Evolutionary conservation across 2,329 filamentous ascomycete genomes (phyloP).

Genomic region (Hortaea werneckii): DNA sequence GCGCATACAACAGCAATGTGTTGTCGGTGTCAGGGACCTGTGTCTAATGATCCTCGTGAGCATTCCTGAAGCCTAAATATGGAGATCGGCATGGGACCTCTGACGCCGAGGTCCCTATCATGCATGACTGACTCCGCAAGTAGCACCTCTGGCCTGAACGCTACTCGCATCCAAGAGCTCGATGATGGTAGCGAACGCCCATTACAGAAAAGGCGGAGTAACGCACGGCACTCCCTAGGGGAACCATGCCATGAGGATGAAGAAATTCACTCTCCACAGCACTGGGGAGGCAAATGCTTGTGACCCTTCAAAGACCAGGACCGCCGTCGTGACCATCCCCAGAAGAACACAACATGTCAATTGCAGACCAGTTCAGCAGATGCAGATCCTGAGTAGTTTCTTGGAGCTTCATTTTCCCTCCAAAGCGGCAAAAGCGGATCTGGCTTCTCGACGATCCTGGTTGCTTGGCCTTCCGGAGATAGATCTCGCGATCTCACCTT

Average conservation of each 20-base stretch:
- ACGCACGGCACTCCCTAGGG: too few relatives aligned
- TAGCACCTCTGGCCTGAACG: background rate
- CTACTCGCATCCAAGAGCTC: too few relatives aligned
- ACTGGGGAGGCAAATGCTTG: too few relatives aligned
- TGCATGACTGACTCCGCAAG: background rate
- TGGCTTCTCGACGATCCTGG: background rate
- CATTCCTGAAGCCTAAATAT: background rate
- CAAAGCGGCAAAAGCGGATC: background rate
- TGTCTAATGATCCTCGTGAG: background rate
- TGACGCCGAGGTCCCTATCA: background rate
- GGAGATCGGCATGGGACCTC: background rate
- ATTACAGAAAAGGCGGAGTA: too few relatives aligned
- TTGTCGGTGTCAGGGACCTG: background rate
- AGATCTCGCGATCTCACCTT: background rate
- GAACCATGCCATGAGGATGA: too few relatives aligned
- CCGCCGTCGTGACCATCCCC: background rate
- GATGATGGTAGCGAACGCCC: too few relatives aligned
- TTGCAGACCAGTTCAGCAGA: background rate
- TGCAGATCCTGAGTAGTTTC: background rate
- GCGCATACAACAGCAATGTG: too few relatives aligned
- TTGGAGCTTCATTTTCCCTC: background rate
- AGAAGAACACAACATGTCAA: background rate
- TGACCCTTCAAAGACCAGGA: too few relatives aligned
- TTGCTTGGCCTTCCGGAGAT: background rate
- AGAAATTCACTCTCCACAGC: too few relatives aligned